Evolutionary conservation across 768 basidiomycete species (phyloP).

Genomic region (Gyrodon lividus): DNA sequence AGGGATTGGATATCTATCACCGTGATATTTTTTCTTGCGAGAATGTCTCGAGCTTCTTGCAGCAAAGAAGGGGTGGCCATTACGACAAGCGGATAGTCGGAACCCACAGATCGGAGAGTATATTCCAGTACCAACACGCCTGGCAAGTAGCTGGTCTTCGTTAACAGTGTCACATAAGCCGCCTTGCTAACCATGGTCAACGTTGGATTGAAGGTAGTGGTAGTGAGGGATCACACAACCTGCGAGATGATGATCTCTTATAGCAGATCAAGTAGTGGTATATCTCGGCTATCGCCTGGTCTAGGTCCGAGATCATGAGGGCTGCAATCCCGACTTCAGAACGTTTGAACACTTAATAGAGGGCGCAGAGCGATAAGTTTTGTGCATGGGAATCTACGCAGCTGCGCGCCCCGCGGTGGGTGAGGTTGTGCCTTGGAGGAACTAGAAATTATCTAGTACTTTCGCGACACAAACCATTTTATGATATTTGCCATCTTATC

Average conservation of each 20-base stretch:
- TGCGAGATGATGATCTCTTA: neutral
- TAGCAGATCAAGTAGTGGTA: neutral
- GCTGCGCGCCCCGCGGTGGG: too few relatives aligned
- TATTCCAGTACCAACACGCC: constrained; percentile 57
- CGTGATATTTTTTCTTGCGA: constrained; percentile 52
- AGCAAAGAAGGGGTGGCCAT: constrained; percentile 68
- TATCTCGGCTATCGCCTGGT: neutral
- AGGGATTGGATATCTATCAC: constrained; percentile 62
- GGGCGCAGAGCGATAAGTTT: too few relatives aligned
- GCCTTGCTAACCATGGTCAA: constrained; percentile 37
- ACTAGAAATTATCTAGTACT: too few relatives aligned
- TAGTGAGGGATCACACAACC: neutral
- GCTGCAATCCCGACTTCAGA: too few relatives aligned
- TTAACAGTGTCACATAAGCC: constrained; percentile 80
- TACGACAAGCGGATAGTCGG: constrained; percentile 74
- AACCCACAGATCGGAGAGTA: constrained; percentile 50
- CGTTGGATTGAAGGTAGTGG: neutral
- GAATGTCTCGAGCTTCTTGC: constrained; percentile 45
- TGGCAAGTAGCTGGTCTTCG: constrained; percentile 57
- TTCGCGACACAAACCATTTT: too few relatives aligned
- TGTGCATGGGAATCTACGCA: too few relatives aligned
- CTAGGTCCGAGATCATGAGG: too few relatives aligned
- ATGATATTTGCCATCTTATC: too few relatives aligned
- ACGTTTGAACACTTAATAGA: too few relatives aligned
- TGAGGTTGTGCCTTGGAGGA: too few relatives aligned